Conservation (phyloP, 495 filamentous ascomycete genomes). For the Penicillium angulare region DNA sequence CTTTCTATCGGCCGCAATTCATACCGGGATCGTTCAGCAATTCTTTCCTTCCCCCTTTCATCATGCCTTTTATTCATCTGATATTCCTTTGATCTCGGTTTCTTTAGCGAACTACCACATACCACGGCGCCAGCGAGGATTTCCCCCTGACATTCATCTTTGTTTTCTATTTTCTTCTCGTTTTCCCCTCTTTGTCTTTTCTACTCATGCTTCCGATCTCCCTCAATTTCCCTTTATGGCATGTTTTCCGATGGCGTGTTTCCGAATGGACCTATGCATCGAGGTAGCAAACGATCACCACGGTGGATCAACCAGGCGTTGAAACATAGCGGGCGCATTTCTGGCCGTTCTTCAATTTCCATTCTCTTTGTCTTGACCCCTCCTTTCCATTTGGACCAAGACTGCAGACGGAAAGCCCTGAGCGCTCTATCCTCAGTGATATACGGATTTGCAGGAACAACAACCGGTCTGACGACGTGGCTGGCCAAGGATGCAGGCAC, state of each 20-base stretch:
- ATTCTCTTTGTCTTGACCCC: constrained; percentile 6
- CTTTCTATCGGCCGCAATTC: no score
- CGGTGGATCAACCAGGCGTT: constrained; percentile 14
- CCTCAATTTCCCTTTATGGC: constrained; percentile 6
- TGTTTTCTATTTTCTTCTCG: background rate
- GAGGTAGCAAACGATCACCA: constrained; percentile 5
- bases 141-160: background rate
- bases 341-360: background rate
- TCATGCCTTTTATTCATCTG: background rate
- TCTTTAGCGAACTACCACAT: constrained; percentile 27
- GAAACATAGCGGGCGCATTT: constrained; percentile 4
- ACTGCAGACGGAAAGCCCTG: constrained; percentile 11
- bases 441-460: constrained; percentile 3
- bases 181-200: no score
- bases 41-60: background rate
- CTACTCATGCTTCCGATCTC: no score
- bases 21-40: no score
- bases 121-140: constrained; percentile 21
- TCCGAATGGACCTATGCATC: no score
- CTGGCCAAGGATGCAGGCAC: constrained; percentile 24
- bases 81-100: constrained; percentile 8
- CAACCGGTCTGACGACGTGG: constrained; percentile 15
- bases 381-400: constrained; percentile 11
- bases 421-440: background rate
- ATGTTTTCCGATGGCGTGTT: no score